Conservation (phyloP, 805 yeast genomes). For the Candida sphagnicola region DNA sequence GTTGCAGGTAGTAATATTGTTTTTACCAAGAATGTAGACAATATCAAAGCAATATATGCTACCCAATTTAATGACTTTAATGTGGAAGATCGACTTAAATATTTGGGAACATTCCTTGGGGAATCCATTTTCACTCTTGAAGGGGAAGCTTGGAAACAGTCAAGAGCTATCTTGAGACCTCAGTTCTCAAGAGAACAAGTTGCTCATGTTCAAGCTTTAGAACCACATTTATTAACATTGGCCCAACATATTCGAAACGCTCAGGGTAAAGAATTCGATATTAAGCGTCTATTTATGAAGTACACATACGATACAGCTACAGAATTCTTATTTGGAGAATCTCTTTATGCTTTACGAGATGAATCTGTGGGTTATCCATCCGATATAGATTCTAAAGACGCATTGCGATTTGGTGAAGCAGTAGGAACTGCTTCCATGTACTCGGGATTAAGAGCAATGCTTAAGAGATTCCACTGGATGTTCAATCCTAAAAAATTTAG, state of each 20-base stretch:
- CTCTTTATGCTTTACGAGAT: no score
- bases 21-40: constrained; percentile 32
- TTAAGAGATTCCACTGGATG: constrained; percentile 23
- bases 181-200: no score
- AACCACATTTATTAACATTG: no score
- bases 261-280: no score
- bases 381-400: constrained; percentile 25
- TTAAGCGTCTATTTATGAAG: no score
- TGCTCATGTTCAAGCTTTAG: no score
- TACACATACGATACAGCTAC: no score
- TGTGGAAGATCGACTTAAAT: constrained; percentile 30
- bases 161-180: no score
- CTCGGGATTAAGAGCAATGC: constrained; percentile 32
- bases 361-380: constrained; percentile 23
- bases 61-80: constrained; percentile 35
- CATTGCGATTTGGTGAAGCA: constrained; percentile 28
- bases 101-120: constrained; percentile 29
- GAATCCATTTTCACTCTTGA: no score
- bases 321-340: no score
- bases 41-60: constrained; percentile 34
- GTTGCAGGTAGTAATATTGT: constrained; percentile 18
- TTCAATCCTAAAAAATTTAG: constrained; percentile 25
- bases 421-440: constrained; percentile 31
- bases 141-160: no score
- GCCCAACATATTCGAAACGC: no score